phyloP scores from a whole-genome alignment of 179 eudicot genomes.

The Vitellaria paradoxa region DNA sequence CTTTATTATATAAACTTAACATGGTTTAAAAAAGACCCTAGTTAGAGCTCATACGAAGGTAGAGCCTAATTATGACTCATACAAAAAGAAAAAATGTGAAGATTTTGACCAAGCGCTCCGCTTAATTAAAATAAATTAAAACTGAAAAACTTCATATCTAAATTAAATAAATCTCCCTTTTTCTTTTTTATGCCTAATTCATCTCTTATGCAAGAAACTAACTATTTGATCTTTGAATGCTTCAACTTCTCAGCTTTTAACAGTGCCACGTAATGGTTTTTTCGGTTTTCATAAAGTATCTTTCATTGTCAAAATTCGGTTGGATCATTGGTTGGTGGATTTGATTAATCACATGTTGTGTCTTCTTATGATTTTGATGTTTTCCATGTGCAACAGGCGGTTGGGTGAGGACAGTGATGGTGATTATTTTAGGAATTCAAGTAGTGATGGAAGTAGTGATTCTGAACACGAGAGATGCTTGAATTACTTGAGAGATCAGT shows the following conservation, averaged over 20 bases:
- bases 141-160: too few species aligned
- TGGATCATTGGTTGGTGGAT: constrained; percentile 14
- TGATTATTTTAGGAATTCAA: constrained; percentile 66
- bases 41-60: too few species aligned
- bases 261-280: background rate
- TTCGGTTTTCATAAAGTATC: background rate
- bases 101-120: too few species aligned
- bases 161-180: too few species aligned
- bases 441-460: constrained; percentile 92
- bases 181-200: too few species aligned
- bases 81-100: too few species aligned
- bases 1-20: too few species aligned
- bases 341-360: background rate
- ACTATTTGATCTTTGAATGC: too few species aligned
- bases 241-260: background rate
- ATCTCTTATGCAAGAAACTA: too few species aligned
- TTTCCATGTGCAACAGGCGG: constrained; percentile 43
- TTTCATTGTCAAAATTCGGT: background rate
- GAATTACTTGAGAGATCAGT: constrained; percentile 33
- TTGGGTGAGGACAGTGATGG: constrained; percentile 76
- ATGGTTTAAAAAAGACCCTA: too few species aligned
- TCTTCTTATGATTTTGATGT: background rate
- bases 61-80: too few species aligned
- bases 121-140: too few species aligned
- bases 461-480: constrained; percentile 61